Base-by-base conservation (phyloP, 176 grass and related monocot species). In the Metroxylon sagu region DNA sequence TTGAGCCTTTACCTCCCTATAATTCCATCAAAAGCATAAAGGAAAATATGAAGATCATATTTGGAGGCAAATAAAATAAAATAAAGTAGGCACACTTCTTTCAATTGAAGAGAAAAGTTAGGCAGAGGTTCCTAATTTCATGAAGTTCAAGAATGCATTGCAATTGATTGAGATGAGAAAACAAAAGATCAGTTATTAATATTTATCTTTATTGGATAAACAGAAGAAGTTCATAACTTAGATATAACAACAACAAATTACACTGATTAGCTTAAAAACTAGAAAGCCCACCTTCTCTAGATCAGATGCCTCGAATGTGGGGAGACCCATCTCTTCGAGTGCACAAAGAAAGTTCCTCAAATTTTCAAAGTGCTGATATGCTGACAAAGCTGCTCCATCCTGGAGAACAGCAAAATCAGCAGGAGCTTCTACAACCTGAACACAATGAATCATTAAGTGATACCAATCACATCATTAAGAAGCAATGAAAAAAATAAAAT, bases 351-450 rank as follows among this genome's bases (percentile, higher is more conserved):
- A 88, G 73, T 91, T 97, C 55, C 87, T 85, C 50, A 91, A 67
- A 71, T 97, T 97, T 62, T 91, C 93, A 27, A 97, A 97, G 77
- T 97, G 82, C 27, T 88, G 87, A 67, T 85, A 88, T 29, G 93
- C 87, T 57, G 76, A 85, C 6, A 97, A 70, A 71, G 73, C 84
- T 64, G 87, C 79, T 68, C 81, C 80, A 75, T 97, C 84, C 35
- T 76, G 57, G 49, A 72, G 72, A 53, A 66, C 50, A 59, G 68
- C 53, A 28, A 78, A 85, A 73, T 82, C 84, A 0, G 67, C 61
- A 2, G 88, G 78, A 58, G 68, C 81, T 85, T 91, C 93, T n/a
- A 97, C 86, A 54, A 97, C 93, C 87, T 97, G 60, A 16, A 82
- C 56, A 25, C 17, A 48, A 62, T 16, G 21, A 77, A 39, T 25